These are phyloP conservation scores for Brassica cretica DNA, from an alignment of 345 rosid species.

Conservation along the genomic window DNA sequence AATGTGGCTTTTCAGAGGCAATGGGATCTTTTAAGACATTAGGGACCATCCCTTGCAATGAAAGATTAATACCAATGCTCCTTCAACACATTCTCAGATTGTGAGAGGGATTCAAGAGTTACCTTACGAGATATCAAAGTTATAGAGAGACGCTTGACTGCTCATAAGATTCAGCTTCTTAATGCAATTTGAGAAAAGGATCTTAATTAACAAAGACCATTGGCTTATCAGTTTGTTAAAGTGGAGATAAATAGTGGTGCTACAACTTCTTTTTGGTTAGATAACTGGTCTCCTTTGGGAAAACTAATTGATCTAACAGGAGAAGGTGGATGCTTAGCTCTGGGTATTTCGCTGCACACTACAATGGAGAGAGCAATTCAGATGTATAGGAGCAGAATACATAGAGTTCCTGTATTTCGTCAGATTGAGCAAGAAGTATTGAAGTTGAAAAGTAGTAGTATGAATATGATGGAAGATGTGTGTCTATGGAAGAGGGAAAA, in stretches of 20 bases:
- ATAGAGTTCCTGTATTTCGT: too few species aligned
- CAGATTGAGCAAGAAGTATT: too few species aligned
- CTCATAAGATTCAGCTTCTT: not conserved
- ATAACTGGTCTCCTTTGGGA: constrained; percentile 64
- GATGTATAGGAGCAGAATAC: too few species aligned
- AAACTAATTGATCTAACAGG: too few species aligned
- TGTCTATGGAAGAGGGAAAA: too few species aligned
- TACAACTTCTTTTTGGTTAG: not conserved
- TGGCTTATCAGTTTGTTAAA: not conserved
- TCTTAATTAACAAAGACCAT: too few species aligned
- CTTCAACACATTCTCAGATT: not conserved
- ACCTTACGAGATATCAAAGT: not conserved
- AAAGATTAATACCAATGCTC: not conserved
- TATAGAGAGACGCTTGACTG: not conserved
- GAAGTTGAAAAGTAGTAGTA: too few species aligned
- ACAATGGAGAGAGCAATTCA: too few species aligned
- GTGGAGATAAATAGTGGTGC: too few species aligned
- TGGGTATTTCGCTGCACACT: too few species aligned
- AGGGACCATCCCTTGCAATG: not conserved
- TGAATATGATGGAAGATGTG: too few species aligned
- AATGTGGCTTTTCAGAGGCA: not conserved
- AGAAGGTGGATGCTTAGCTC: too few species aligned
- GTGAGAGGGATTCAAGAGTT: not conserved
- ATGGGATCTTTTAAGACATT: not conserved
- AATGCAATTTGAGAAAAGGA: not conserved